These are phyloP conservation scores for Casuarina cunninghamiana DNA, from an alignment of 306 rosid genomes.

Conservation along the genomic window DNA sequence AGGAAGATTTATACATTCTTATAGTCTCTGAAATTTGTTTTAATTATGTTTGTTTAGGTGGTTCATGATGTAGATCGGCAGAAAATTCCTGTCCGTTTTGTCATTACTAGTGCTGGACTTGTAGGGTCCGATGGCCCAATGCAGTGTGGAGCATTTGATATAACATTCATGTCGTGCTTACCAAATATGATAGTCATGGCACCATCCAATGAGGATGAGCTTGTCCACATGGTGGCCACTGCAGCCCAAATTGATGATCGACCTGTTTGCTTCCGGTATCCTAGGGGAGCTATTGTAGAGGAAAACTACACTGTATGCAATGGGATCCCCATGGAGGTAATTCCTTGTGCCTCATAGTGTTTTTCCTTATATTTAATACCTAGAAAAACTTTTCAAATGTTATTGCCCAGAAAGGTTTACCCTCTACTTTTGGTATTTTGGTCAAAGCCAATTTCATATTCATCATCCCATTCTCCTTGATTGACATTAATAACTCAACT, in stretches of 20 bases:
- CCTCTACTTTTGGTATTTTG: background rate
- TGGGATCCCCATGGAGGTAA: constrained; percentile 80
- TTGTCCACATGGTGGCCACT: constrained; percentile 85
- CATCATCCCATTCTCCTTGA: background rate
- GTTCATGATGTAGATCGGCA: constrained; percentile 90
- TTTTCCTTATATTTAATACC: constrained; percentile 12
- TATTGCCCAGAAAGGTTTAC: constrained; percentile 18
- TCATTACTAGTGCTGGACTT: constrained; percentile 83
- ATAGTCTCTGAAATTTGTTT: background rate
- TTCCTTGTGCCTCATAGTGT: constrained; percentile 5
- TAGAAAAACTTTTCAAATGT: constrained; percentile 9
- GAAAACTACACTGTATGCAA: constrained; percentile 33
- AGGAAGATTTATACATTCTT: constrained; percentile 1
- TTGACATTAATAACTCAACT: background rate
- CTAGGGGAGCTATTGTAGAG: constrained; percentile 65
- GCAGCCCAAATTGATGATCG: constrained; percentile 60
- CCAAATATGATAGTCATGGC: constrained; percentile 99
- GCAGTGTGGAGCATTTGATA: constrained; percentile 89
- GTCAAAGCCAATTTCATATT: background rate
- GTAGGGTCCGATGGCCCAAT: constrained; percentile 91
- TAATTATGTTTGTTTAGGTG: constrained; percentile 46
- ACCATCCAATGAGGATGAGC: constrained; percentile 84
- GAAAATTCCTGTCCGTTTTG: constrained; percentile 86
- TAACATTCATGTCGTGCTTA: constrained; percentile 86
- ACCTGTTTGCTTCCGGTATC: constrained; percentile 92